Base-by-base conservation (phyloP, 345 rosid genomes). In the Acer yangbiense region DNA sequence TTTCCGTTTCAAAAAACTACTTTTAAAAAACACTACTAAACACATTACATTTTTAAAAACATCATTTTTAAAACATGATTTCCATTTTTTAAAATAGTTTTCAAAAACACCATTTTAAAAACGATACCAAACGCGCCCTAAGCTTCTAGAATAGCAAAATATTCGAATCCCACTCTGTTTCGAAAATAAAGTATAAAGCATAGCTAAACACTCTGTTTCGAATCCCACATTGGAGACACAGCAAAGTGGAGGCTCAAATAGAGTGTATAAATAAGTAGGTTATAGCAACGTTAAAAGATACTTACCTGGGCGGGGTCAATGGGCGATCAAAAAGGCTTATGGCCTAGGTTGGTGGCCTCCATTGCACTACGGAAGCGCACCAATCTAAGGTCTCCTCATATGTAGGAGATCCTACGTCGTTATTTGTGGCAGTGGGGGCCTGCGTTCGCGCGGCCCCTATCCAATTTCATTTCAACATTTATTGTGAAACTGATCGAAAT, bases 381-480 rank as follows among this genome's bases (percentile, higher is more conserved):
- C 41, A 3, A 52, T 50, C 64, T 68, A 81, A 75, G 80, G 83
- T 77, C 86, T 80, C 68, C 48, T 32, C 80, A 66, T 6, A 7
- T 9, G 60, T 9, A 29, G 78, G 79, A 80, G 84, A 81, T 76
- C 82, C 80, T 81, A 76, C 82, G 82, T 84, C 84, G 63, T 35
- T 70, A 80, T 78, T 80, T 83, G 80, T 80, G 79, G 66, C 10
- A 70, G 77, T 0, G 72, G 81, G 81, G 81, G 75, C 83, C 80
- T 82, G 82, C 75, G 85, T 82, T 44, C 78, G 82, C 85, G 82
- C 81, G 63, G 77, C 77, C 77, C 68, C 60, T 27, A 1, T 18
- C 57, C 84, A 39, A 75, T 50, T 14, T 10, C 0, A 41, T 6
- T 6, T 0, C 44, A 41, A 41, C 8, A 0, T 6, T 41, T 41